phyloP scores from a whole-genome alignment of 2,329 filamentous ascomycete species.

The Alternaria arbusti region DNA sequence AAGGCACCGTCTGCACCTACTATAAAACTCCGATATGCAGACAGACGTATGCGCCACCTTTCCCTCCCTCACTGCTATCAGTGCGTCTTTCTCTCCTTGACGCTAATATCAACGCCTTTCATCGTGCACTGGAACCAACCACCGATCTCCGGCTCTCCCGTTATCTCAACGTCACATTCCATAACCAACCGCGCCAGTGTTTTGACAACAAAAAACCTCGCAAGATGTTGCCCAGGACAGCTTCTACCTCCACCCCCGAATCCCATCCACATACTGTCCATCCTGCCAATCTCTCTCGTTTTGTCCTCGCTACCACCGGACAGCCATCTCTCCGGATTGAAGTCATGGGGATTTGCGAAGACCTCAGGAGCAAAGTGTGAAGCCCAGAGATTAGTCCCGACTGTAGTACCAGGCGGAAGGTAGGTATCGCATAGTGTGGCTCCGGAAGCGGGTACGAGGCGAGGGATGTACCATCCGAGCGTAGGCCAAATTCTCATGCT shows the following conservation, averaged over 20 bases:
- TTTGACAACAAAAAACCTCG: neutral
- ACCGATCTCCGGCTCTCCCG: neutral
- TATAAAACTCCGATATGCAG: too few species aligned
- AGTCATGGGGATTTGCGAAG: neutral
- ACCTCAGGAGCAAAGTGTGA: neutral
- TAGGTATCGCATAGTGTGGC: neutral
- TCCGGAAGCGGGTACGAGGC: neutral
- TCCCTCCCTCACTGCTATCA: neutral
- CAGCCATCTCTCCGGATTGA: neutral
- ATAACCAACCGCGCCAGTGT: neutral
- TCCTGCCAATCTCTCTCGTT: neutral
- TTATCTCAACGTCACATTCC: neutral
- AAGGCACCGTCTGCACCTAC: too few species aligned
- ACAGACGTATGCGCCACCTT: too few species aligned
- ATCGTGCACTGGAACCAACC: neutral
- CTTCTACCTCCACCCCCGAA: neutral
- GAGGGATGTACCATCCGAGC: neutral
- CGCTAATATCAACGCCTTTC: neutral
- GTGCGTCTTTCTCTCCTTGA: neutral
- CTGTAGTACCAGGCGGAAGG: neutral
- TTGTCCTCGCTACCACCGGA: neutral
- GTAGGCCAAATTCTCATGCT: neutral
- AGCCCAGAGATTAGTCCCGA: neutral
- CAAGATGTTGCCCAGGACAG: neutral
- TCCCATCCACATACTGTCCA: neutral